Conservation (phyloP, 2,329 filamentous ascomycete genomes). For the Fusarium albosuccineum region DNA sequence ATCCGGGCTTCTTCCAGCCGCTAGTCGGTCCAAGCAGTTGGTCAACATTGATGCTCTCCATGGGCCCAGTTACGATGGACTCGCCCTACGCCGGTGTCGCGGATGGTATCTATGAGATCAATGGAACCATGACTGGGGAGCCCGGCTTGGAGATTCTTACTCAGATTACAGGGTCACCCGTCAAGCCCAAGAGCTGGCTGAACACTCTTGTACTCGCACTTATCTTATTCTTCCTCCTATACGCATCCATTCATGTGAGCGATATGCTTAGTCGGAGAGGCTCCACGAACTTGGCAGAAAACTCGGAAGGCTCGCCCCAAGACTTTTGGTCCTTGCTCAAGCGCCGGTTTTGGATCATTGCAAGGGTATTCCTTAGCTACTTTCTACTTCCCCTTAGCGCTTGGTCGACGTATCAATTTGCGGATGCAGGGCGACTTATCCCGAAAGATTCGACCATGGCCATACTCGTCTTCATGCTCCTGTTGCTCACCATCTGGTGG, state of each 20-base stretch:
- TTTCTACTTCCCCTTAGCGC: constrained; percentile 79
- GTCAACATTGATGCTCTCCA: constrained; percentile 73
- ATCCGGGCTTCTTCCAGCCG: constrained; percentile 81
- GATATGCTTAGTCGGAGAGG: not conserved
- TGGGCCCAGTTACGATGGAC: constrained; percentile 40
- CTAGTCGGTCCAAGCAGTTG: constrained; percentile 75
- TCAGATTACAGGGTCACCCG: constrained; percentile 75
- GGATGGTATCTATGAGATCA: constrained; percentile 74
- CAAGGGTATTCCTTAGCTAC: constrained; percentile 81
- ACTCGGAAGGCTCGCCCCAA: not conserved
- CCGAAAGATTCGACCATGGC: constrained; percentile 53
- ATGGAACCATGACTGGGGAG: constrained; percentile 69
- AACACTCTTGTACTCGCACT: constrained; percentile 77
- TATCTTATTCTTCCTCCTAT: constrained; percentile 69
- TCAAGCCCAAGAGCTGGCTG: constrained; percentile 73
- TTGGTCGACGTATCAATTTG: constrained; percentile 78
- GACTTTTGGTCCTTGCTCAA: constrained; percentile 52
- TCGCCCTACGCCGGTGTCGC: constrained; percentile 47
- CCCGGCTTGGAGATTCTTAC: constrained; percentile 74
- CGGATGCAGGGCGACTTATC: constrained; percentile 24
- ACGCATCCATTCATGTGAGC: constrained; percentile 64
- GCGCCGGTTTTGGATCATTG: constrained; percentile 59
- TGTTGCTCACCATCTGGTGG: constrained; percentile 48
- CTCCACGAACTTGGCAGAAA: not conserved
- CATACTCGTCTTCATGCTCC: constrained; percentile 31